Percentiles rank a stretch among this genome's conserved stretches.
Conservation (phyloP, 202 grass and related monocot species). For the Zoysia matrella region DNA sequence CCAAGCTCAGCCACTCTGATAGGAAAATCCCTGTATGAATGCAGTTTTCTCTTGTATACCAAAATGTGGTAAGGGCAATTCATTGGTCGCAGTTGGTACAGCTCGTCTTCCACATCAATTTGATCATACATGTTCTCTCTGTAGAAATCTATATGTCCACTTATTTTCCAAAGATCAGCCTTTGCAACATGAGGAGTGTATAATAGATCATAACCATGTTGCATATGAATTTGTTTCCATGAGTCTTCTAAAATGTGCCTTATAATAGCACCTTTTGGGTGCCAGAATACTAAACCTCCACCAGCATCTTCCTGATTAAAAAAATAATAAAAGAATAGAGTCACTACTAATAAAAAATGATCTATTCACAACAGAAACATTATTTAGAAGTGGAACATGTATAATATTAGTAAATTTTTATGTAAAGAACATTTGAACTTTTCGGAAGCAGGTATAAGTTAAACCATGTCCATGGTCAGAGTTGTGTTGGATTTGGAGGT, state of each 20-base stretch:
- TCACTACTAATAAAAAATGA: constrained; percentile 9
- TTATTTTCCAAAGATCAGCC: constrained; percentile 89
- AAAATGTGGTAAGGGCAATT: constrained; percentile 98
- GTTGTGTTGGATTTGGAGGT: not conserved
- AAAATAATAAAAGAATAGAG: constrained; percentile 2
- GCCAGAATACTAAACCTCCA: constrained; percentile 97
- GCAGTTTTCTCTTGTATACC: constrained; percentile 92
- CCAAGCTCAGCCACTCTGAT: constrained; percentile 94
- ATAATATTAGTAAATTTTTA: not conserved
- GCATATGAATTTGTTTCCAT: constrained; percentile 90
- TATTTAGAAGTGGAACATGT: not conserved
- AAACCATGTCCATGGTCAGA: constrained; percentile 12
- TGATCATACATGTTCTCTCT: constrained; percentile 96
- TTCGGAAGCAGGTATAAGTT: not conserved
- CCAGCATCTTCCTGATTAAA: constrained; percentile 92
- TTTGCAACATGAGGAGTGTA: constrained; percentile 98
- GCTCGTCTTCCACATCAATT: constrained; percentile 91
- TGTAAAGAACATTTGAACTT: not conserved
- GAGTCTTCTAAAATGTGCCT: constrained; percentile 93
- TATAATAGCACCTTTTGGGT: constrained; percentile 86
- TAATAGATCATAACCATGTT: constrained; percentile 80
- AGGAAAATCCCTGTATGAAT: constrained; percentile 92
- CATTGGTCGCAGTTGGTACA: constrained; percentile 96
- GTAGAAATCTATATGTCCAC: constrained; percentile 94
- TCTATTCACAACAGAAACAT: not conserved